Evolutionary conservation across 2,329 filamentous ascomycete species (phyloP).

Genomic region (Colletotrichum somersetense): DNA sequence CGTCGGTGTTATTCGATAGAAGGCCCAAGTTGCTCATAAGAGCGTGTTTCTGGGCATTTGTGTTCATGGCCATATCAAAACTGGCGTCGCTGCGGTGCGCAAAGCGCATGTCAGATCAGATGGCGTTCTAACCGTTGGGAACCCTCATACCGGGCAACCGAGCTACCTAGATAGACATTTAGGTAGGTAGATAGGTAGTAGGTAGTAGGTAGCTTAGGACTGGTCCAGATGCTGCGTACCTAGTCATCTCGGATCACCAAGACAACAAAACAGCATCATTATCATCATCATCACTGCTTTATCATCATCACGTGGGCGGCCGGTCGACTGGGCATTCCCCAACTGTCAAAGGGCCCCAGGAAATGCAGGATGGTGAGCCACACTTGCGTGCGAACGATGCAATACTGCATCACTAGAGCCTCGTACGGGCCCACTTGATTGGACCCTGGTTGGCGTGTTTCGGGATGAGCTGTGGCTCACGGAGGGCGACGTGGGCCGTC

Average conservation of each 20-base stretch:
- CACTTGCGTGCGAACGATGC: conserved; percentile 39
- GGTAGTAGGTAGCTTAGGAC: not conserved
- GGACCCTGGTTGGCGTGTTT: conserved; percentile 29
- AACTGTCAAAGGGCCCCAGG: not conserved
- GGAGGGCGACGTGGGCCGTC: not conserved
- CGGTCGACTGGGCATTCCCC: conserved; percentile 5
- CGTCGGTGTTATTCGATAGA: not conserved
- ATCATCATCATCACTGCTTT: not conserved
- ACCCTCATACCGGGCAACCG: not conserved
- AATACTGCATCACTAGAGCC: conserved; percentile 37
- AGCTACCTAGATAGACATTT: not conserved
- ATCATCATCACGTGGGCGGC: conserved; percentile 31
- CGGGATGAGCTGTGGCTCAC: conserved; percentile 25
- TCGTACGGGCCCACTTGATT: conserved; percentile 33
- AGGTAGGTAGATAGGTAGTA: not conserved
- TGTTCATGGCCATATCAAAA: not conserved
- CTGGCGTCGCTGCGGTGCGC: not conserved
- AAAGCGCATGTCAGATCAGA: not conserved
- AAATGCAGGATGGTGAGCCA: conserved; percentile 18
- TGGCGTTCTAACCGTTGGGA: not conserved
- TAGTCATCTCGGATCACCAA: not conserved
- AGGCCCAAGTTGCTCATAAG: not conserved
- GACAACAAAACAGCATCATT: conserved; percentile 1
- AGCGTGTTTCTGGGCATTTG: not conserved
- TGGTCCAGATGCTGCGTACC: not conserved